Conservation (phyloP, 371 early-diverging fungal species). For the Capillidium rhysosporum region DNA sequence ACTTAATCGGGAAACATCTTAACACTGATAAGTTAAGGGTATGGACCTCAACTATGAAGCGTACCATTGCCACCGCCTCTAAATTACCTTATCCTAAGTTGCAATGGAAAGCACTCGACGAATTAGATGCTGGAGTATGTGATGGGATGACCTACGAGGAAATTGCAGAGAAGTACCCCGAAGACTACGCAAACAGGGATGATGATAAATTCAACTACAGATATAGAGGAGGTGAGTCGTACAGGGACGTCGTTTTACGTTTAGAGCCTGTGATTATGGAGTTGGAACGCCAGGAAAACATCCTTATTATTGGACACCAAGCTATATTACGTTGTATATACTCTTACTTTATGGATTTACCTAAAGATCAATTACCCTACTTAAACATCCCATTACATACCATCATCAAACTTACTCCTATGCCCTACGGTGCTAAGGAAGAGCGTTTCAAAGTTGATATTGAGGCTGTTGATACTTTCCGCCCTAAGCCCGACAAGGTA, state of each 20-base stretch:
- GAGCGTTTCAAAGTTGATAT: conserved; percentile 67
- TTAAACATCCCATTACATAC: conserved; percentile 93
- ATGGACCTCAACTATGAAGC: conserved; percentile 87
- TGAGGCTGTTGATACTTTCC: conserved; percentile 71
- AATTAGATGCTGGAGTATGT: conserved; percentile 90
- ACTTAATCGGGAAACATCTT: conserved; percentile 40
- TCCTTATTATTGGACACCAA: conserved; percentile 87
- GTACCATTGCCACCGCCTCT: conserved; percentile 76
- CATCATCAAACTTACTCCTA: conserved; percentile 81
- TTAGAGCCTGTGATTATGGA: conserved; percentile 94
- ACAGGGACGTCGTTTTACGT: conserved; percentile 68
- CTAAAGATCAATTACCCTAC: conserved; percentile 86
- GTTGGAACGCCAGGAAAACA: conserved; percentile 85
- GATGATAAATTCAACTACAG: conserved; percentile 86
- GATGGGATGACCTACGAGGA: conserved; percentile 97
- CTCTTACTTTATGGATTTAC: conserved; percentile 78
- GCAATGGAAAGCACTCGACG: conserved; percentile 93
- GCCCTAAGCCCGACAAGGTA: conserved; percentile 46
- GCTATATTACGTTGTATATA: conserved; percentile 87
- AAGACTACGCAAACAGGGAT: conserved; percentile 77
- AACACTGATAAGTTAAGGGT: conserved; percentile 51
- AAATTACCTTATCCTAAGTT: conserved; percentile 65
- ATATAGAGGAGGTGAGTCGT: conserved; percentile 91
- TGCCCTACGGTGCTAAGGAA: conserved; percentile 86
- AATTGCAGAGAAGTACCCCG: conserved; percentile 66